phyloP scores from a whole-genome alignment of 2,329 filamentous ascomycete species.

The Zymoseptoria pseudotritici region DNA sequence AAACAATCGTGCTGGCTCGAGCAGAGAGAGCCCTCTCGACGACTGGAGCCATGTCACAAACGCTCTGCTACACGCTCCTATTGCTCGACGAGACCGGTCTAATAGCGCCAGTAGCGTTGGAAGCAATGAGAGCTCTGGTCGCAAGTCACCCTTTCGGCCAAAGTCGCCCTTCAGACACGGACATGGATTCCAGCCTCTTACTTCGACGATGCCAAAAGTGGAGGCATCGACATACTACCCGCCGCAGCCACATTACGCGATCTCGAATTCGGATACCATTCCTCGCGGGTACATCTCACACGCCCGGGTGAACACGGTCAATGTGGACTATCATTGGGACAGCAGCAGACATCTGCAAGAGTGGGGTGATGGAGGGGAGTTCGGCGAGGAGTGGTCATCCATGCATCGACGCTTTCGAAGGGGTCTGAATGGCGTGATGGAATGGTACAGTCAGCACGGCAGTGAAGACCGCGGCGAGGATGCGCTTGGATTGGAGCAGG shows the following conservation, averaged over 20 bases:
- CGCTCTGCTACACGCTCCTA: constrained; percentile 26
- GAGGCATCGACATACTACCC: constrained; percentile 53
- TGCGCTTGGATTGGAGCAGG: constrained; percentile 30
- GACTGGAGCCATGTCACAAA: constrained; percentile 25
- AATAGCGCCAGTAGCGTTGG: constrained; percentile 38
- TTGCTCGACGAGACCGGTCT: constrained; percentile 39
- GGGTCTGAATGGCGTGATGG: constrained; percentile 69
- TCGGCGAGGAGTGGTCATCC: constrained; percentile 87
- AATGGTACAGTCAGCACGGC: constrained; percentile 62
- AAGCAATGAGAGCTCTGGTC: constrained; percentile 24
- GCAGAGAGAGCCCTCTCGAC: constrained; percentile 21
- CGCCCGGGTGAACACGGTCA: constrained; percentile 75
- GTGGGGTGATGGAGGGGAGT: constrained; percentile 82
- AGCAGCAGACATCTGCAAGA: constrained; percentile 69
- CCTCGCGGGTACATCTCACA: constrained; percentile 84
- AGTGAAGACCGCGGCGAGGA: constrained; percentile 30
- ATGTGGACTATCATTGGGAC: constrained; percentile 94
- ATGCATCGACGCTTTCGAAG: constrained; percentile 89
- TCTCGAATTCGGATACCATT: constrained; percentile 72
- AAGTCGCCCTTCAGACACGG: constrained; percentile 23
- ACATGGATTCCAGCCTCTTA: constrained; percentile 18
- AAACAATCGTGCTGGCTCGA: constrained; percentile 17
- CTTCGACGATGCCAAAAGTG: constrained; percentile 24
- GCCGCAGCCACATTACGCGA: constrained; percentile 73
- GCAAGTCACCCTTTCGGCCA: constrained; percentile 21